phyloP scores from a whole-genome alignment of 192 early-diverging fungal species.

The Podila minutissima region DNA sequence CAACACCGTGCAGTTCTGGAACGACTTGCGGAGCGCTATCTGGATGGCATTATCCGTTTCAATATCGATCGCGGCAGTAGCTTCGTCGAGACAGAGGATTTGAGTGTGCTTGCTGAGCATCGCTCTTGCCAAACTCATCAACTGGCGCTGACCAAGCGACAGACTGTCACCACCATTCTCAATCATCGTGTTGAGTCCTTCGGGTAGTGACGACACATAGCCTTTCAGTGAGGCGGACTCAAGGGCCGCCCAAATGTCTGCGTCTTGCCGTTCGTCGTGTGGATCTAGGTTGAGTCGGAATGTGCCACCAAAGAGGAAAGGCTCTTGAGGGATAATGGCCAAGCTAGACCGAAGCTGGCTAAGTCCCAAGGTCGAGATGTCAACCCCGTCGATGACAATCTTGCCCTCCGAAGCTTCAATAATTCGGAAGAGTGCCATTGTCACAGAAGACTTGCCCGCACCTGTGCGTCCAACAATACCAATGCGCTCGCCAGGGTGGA shows the following conservation, averaged over 20 bases:
- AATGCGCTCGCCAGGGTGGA: constrained; percentile 24
- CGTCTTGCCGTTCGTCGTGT: constrained; percentile 57
- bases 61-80: constrained; percentile 60
- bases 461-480: constrained; percentile 64
- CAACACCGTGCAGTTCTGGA: constrained; percentile 59
- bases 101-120: constrained; percentile 55
- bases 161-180: constrained; percentile 87
- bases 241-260: constrained; percentile 75
- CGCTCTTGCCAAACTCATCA: constrained; percentile 77
- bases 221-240: constrained; percentile 75
- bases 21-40: constrained; percentile 53
- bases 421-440: constrained; percentile 79
- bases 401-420: constrained; percentile 62
- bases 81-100: constrained; percentile 41
- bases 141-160: constrained; percentile 82
- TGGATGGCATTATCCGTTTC: constrained; percentile 58
- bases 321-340: constrained; percentile 86
- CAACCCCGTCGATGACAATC: constrained; percentile 78
- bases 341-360: constrained; percentile 66
- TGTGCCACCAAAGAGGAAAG: constrained; percentile 72
- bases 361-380: constrained; percentile 71
- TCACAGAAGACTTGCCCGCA: constrained; percentile 79
- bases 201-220: constrained; percentile 66
- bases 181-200: constrained; percentile 72
- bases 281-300: constrained; percentile 68